phyloP scores from a whole-genome alignment of 1,284 basidiomycete genomes.

The Ustilago hordei region DNA sequence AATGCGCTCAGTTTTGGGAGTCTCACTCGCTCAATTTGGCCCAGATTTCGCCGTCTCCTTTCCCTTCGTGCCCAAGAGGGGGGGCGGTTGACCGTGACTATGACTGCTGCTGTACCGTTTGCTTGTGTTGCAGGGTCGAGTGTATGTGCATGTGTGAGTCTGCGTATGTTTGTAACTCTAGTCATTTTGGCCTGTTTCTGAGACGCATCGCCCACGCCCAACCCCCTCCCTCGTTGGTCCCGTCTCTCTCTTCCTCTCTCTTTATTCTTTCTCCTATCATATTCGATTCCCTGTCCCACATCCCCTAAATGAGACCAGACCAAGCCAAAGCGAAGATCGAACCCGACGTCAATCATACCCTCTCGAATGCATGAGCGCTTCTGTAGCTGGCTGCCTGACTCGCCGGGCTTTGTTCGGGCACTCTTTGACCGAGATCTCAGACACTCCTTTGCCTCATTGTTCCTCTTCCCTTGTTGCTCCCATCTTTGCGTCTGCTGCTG shows the following conservation, averaged over 20 bases:
- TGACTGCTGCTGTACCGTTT: neutral
- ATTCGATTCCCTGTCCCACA: too few species aligned
- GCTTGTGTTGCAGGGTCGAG: neutral
- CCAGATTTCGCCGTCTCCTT: neutral
- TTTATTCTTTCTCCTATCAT: neutral
- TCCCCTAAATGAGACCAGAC: neutral
- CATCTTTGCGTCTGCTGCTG: neutral
- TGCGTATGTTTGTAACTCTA: slow-evolving; percentile 5
- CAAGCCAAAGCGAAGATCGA: neutral
- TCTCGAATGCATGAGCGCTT: too few species aligned
- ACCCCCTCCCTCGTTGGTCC: neutral
- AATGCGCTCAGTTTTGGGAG: neutral
- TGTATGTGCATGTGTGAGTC: neutral
- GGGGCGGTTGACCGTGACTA: neutral
- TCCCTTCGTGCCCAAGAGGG: neutral
- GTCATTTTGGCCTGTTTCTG: slow-evolving; percentile 1
- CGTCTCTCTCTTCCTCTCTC: neutral
- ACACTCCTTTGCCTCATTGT: neutral
- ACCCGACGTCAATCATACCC: neutral
- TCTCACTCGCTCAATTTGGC: neutral
- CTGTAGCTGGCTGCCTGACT: too few species aligned
- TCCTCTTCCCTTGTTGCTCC: neutral
- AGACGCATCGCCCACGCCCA: neutral
- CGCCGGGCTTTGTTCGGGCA: slow-evolving; percentile 1
- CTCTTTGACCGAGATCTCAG: slow-evolving; percentile 4